Conservation (phyloP, 225 moss, liverwort and hornwort genomes). For the Physcomitrium patens region DNA sequence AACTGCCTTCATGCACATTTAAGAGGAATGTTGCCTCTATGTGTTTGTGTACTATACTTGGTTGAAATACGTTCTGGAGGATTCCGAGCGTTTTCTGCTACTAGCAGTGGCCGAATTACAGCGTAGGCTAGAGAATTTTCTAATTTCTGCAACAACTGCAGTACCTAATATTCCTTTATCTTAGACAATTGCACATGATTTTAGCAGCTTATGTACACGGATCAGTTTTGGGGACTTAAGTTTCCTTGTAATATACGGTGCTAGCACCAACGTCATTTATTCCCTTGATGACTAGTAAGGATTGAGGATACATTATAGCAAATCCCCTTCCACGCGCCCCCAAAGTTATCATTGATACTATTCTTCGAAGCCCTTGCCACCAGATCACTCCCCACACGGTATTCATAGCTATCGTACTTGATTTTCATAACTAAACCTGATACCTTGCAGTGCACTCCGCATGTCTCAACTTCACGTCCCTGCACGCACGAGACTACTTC, state of each 20-base stretch:
- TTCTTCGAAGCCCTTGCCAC: too few relatives aligned
- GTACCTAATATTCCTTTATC: not conserved
- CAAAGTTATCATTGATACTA: too few relatives aligned
- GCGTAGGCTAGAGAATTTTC: conserved; percentile 1
- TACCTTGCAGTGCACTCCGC: too few relatives aligned
- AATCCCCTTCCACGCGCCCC: too few relatives aligned
- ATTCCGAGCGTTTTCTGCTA: conserved; percentile 19
- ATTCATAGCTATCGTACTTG: too few relatives aligned
- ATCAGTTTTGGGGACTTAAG: conserved; percentile 28
- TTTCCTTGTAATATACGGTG: conserved; percentile 39
- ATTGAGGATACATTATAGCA: not conserved
- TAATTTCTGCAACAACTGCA: conserved; percentile 26
- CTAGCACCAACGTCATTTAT: conserved; percentile 14
- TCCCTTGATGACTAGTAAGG: not conserved
- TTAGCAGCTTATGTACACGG: conserved; percentile 30
- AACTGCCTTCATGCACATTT: conserved; percentile 20
- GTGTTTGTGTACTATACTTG: conserved; percentile 34
- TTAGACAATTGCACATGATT: conserved; percentile 15
- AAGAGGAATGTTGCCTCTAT: conserved; percentile 14
- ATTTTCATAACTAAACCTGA: too few relatives aligned
- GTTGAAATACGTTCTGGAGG: conserved; percentile 28
- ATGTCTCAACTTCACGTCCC: too few relatives aligned
- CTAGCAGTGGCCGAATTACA: conserved; percentile 4
- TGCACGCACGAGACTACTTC: too few relatives aligned
- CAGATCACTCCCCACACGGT: too few relatives aligned